phyloP scores from a whole-genome alignment of 2,329 filamentous ascomycete species.

The Pezicula rhizophila region DNA sequence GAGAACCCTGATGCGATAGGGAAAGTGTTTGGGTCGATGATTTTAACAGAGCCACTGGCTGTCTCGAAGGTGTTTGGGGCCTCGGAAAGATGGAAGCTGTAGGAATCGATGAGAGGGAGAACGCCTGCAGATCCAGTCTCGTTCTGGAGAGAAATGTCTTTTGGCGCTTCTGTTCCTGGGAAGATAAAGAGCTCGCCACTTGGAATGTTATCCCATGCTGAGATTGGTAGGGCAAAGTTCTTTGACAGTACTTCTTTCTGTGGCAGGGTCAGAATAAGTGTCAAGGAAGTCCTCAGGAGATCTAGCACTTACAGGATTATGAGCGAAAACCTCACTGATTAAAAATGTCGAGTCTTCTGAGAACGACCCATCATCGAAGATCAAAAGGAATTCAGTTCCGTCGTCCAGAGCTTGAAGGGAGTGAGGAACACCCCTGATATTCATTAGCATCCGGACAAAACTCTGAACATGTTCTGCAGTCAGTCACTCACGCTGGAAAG shows the following conservation, averaged over 20 bases:
- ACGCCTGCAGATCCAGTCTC: slow-evolving; percentile 39
- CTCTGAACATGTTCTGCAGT: neutral
- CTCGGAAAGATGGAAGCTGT: slow-evolving; percentile 45
- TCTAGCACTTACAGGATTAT: slow-evolving; percentile 16
- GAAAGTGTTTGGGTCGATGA: slow-evolving; percentile 72
- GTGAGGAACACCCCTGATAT: slow-evolving; percentile 61
- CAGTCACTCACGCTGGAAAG: slow-evolving; percentile 45
- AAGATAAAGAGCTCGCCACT: slow-evolving; percentile 45
- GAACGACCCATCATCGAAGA: slow-evolving; percentile 55
- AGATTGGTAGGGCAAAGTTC: slow-evolving; percentile 42
- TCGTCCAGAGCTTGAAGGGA: slow-evolving; percentile 68
- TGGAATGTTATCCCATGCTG: slow-evolving; percentile 42
- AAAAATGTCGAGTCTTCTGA: slow-evolving; percentile 65
- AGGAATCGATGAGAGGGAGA: slow-evolving; percentile 32
- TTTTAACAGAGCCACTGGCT: slow-evolving; percentile 65
- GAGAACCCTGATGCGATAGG: slow-evolving; percentile 67
- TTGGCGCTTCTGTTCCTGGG: slow-evolving; percentile 42
- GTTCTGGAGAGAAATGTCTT: slow-evolving; percentile 40
- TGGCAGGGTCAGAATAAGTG: neutral
- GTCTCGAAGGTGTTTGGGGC: slow-evolving; percentile 47
- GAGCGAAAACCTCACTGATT: slow-evolving; percentile 52
- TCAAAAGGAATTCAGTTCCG: slow-evolving; percentile 58
- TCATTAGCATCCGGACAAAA: neutral
- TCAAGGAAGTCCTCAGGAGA: slow-evolving; percentile 8
- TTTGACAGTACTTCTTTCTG: slow-evolving; percentile 46